Percentiles rank a stretch among this genome's conserved stretches.
These are phyloP conservation scores for Venturia aucupariae DNA, from an alignment of 2,329 filamentous ascomycete species.

Conservation along the genomic window DNA sequence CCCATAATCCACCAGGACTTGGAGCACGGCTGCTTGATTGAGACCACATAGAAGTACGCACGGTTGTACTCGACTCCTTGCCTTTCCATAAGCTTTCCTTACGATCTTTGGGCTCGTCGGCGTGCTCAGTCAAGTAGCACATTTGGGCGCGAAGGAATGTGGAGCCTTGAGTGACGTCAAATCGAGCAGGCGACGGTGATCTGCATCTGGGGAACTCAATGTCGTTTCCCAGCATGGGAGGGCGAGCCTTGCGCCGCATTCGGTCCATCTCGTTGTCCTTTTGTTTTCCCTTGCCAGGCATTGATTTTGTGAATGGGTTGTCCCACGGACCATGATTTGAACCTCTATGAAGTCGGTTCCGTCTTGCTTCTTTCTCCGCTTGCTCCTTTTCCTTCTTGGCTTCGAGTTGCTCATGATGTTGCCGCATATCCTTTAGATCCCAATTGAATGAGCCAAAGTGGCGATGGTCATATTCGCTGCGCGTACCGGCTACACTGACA, in stretches of 20 bases:
- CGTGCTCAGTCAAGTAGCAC: constrained; percentile 42
- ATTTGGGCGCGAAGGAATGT: constrained; percentile 41
- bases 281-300: neutral
- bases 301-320: constrained; percentile 24
- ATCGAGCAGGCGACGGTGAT: constrained; percentile 75
- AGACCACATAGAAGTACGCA: constrained; percentile 23
- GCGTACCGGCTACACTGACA: neutral
- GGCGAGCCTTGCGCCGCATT: constrained; percentile 52
- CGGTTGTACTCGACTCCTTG: constrained; percentile 34
- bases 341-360: neutral
- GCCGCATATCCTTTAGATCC: constrained; percentile 74
- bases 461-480: constrained; percentile 10
- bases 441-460: constrained; percentile 37
- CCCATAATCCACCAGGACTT: constrained; percentile 61
- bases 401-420: constrained; percentile 59
- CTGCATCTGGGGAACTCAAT: constrained; percentile 71
- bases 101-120: constrained; percentile 26
- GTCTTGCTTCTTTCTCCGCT: constrained; percentile 17
- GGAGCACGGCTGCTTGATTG: constrained; percentile 36
- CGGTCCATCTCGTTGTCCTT: constrained; percentile 34
- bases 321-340: constrained; percentile 26
- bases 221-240: constrained; percentile 81
- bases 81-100: constrained; percentile 51
- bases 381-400: constrained; percentile 29
- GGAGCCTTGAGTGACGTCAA: constrained; percentile 63